A percentile compares a stretch with the other conserved stretches of the same genome.
Conservation (phyloP, 78 protist species). For the Dictyostelium discoideum region dicty_2.7 NC_007090.3:4756501-4757000, state of each 20-base stretch:
- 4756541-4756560: background rate
- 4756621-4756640: background rate
- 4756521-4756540: background rate
- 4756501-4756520: background rate
- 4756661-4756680: too few relatives aligned
- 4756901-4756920: background rate
- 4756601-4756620: background rate
- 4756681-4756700: too few relatives aligned
- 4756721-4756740: background rate
- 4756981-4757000: background rate
- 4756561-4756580: background rate
- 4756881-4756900: background rate
- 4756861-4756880: background rate
- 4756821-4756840: background rate
- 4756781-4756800: background rate
- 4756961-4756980: background rate
- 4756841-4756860: background rate
- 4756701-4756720: too few relatives aligned
- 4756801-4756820: background rate
- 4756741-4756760: background rate
- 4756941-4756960: background rate
- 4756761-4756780: too few relatives aligned
- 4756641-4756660: too few relatives aligned
- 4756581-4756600: background rate
- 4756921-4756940: too few relatives aligned